phyloP scores from a whole-genome alignment of 1,284 basidiomycete species.

The Ustilago bromivora region DNA sequence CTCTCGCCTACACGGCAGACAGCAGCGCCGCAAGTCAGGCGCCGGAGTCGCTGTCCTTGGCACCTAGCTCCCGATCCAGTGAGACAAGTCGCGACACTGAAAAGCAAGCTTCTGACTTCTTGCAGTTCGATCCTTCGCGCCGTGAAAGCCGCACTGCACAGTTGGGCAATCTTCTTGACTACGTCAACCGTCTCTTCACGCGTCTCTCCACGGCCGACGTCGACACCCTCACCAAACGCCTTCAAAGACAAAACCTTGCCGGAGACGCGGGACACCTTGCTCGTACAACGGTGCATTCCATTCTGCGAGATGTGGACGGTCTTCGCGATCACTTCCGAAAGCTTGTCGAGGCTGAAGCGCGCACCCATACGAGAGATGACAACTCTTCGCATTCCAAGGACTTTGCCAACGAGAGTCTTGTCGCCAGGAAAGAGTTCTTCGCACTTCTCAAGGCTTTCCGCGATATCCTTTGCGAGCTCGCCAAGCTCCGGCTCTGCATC shows the following conservation, averaged over 20 bases:
- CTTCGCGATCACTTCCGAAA: constrained; percentile 81
- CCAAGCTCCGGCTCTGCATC: constrained; percentile 82
- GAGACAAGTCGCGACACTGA: constrained; percentile 49
- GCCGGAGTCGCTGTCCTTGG: constrained; percentile 36
- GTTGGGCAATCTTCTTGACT: constrained; percentile 79
- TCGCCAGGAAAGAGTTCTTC: constrained; percentile 85
- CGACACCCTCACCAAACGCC: constrained; percentile 84
- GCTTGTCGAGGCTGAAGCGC: constrained; percentile 73
- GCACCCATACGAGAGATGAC: constrained; percentile 31
- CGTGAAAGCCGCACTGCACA: constrained; percentile 62
- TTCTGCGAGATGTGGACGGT: constrained; percentile 79
- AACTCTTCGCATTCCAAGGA: constrained; percentile 71
- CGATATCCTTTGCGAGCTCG: constrained; percentile 86
- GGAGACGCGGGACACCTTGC: constrained; percentile 90
- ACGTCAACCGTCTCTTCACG: constrained; percentile 77
- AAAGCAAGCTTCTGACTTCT: constrained; percentile 30
- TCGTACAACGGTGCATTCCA: constrained; percentile 81
- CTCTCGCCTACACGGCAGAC: constrained; percentile 37
- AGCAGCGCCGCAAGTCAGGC: constrained; percentile 45
- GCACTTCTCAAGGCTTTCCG: constrained; percentile 85
- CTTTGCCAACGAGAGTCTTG: constrained; percentile 69
- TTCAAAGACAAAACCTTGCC: constrained; percentile 89
- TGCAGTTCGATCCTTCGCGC: constrained; percentile 30
- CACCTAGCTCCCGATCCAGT: constrained; percentile 45
- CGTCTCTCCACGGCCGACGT: constrained; percentile 86